Percentiles rank a stretch among this genome's conserved stretches.
Conservation (phyloP, 2,329 filamentous ascomycete genomes). For the Cladosporium sp. region DNA sequence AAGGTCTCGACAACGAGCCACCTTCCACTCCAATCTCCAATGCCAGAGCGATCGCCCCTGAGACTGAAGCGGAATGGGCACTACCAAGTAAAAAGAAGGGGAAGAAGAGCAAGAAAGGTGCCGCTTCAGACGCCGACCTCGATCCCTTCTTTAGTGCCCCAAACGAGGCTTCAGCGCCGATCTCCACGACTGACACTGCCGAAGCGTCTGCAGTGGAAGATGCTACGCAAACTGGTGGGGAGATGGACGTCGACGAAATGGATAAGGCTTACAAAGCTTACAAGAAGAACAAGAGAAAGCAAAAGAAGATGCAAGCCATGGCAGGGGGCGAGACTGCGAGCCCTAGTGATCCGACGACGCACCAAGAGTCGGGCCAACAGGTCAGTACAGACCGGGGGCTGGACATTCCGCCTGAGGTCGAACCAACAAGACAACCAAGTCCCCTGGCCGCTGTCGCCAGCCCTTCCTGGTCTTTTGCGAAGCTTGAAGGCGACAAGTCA, state of each 20-base stretch:
- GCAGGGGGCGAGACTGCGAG: background rate
- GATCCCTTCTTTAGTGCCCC: conserved; percentile 16
- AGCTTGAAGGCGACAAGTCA: conserved; percentile 16
- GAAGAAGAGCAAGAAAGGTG: conserved; percentile 41
- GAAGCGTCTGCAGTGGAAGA: conserved; percentile 6
- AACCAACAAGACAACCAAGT: conserved; percentile 8
- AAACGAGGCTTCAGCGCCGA: conserved; percentile 14
- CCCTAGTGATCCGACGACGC: background rate
- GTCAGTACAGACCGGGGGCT: background rate
- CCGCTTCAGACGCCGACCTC: conserved; percentile 30
- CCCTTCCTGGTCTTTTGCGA: conserved; percentile 19
- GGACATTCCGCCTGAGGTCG: background rate
- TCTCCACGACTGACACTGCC: conserved; percentile 9
- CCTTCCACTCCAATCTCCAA: background rate
- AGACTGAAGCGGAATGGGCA: conserved; percentile 11
- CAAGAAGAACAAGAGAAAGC: conserved; percentile 30
- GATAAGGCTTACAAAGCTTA: conserved; percentile 30
- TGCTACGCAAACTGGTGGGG: conserved; percentile 15
- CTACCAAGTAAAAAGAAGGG: conserved; percentile 4
- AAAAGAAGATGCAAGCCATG: conserved; percentile 26
- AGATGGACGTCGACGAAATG: conserved; percentile 33
- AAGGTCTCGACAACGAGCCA: background rate
- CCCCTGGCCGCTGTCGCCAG: background rate
- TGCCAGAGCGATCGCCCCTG: background rate
- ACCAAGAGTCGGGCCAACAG: background rate